phyloP scores from a whole-genome alignment of 139 green algal species.

The Chlamydomonas urium region DNA sequence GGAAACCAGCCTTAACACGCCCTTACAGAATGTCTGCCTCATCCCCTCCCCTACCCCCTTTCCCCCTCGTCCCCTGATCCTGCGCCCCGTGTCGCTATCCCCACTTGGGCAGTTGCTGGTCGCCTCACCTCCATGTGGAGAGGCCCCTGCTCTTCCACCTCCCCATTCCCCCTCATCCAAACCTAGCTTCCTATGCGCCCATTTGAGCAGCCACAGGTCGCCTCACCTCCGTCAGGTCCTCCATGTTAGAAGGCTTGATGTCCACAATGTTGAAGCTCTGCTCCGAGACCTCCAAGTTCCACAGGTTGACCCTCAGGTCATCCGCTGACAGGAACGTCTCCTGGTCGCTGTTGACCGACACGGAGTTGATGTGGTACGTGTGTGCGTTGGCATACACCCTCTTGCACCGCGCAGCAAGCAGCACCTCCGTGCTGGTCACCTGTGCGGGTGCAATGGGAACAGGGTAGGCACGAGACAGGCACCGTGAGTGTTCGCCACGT shows the following conservation, averaged over 20 bases:
- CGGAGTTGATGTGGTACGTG: constrained; percentile 98
- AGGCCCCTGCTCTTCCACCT: too few relatives aligned
- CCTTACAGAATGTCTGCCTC: too few relatives aligned
- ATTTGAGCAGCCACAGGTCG: too few relatives aligned
- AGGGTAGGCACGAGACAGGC: neutral
- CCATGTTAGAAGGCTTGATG: constrained; percentile 98
- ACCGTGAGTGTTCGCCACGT: neutral
- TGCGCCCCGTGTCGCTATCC: too few relatives aligned
- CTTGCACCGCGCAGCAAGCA: constrained; percentile 52
- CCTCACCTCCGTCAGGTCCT: constrained; percentile 94
- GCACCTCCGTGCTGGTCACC: constrained; percentile 42
- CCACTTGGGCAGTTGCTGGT: too few relatives aligned
- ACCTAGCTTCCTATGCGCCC: neutral
- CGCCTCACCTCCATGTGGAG: too few relatives aligned
- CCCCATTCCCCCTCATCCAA: neutral
- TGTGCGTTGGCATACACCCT: constrained; percentile 89
- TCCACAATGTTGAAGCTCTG: constrained; percentile 97
- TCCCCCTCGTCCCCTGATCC: too few relatives aligned
- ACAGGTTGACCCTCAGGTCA: constrained; percentile 92
- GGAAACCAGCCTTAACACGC: too few relatives aligned
- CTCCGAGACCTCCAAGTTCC: constrained; percentile 87
- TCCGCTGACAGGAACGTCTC: constrained; percentile 94
- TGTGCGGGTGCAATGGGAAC: constrained; percentile 9
- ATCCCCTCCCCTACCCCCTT: too few relatives aligned
- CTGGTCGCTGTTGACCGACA: constrained; percentile 71